phyloP scores from a whole-genome alignment of 2,329 filamentous ascomycete genomes.

The Apiospora aurea region DNA sequence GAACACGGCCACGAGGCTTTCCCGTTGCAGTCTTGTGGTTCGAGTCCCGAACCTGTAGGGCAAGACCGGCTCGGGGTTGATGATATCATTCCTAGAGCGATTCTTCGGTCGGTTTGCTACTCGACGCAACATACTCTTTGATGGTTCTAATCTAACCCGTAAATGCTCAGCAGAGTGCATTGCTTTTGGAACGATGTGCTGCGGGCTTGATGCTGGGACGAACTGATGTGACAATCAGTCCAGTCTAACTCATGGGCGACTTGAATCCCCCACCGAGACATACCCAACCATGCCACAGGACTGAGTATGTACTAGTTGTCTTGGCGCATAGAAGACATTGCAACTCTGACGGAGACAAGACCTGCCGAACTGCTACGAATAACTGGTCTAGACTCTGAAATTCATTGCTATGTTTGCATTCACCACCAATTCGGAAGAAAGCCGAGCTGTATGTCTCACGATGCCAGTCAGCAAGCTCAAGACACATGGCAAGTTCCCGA shows the following conservation, averaged over 20 bases:
- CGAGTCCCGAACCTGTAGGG: not conserved
- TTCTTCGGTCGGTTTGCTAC: not conserved
- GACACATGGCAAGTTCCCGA: not conserved
- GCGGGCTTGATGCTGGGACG: not conserved
- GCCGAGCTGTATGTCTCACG: conserved; percentile 1
- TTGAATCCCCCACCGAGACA: not conserved
- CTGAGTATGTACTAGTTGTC: too few species aligned
- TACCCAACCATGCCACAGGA: not conserved
- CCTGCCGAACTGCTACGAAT: not conserved
- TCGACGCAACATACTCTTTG: not conserved
- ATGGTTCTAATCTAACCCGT: not conserved
- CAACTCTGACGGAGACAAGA: not conserved
- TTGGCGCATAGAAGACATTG: not conserved
- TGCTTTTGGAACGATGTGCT: not conserved
- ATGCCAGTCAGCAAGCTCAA: not conserved
- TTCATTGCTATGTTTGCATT: not conserved
- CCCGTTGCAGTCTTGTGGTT: not conserved
- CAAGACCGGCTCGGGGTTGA: not conserved
- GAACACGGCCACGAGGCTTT: not conserved
- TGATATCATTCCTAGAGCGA: not conserved
- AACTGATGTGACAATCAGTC: not conserved
- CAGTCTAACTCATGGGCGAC: not conserved
- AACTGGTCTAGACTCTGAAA: not conserved
- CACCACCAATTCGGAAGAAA: not conserved
- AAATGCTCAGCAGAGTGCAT: not conserved